A percentile compares a stretch with the other conserved stretches of the same genome.
These are phyloP conservation scores for Globisporangium irregulare DNA, from an alignment of 352 stramenopile genomes.

Conservation along the genomic window DNA sequence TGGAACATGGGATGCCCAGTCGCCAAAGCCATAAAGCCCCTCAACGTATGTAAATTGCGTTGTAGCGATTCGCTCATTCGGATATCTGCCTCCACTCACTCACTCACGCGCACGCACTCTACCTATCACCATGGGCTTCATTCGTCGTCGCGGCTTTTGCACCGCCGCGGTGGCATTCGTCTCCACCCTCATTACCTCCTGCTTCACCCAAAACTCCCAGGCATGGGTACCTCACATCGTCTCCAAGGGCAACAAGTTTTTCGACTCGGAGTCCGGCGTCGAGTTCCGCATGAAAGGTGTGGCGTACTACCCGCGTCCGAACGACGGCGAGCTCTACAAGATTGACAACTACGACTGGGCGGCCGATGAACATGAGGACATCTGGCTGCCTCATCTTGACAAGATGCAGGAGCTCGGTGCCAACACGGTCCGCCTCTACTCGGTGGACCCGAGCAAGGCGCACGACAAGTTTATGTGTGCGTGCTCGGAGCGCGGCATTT, in stretches of 20 bases:
- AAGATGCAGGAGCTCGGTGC: constrained; percentile 59
- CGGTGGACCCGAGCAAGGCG: constrained; percentile 50
- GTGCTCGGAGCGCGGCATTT: constrained; percentile 45
- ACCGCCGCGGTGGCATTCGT: not conserved
- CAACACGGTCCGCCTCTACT: constrained; percentile 71
- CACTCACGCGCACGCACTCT: not conserved
- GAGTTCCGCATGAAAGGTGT: constrained; percentile 70
- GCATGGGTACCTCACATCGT: constrained; percentile 27
- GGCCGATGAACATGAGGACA: constrained; percentile 44
- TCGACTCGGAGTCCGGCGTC: constrained; percentile 40
- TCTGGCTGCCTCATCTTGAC: constrained; percentile 49
- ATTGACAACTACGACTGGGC: constrained; percentile 60
- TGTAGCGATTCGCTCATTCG: not conserved
- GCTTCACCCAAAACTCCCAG: not conserved
- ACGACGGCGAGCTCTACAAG: constrained; percentile 36
- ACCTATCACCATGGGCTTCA: not conserved
- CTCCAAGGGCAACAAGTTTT: constrained; percentile 72
- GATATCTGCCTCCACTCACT: not conserved
- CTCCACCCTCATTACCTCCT: not conserved
- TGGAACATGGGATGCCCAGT: not conserved
- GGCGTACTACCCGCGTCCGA: constrained; percentile 67
- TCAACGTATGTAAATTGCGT: not conserved
- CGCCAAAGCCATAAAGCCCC: not conserved
- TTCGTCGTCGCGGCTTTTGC: not conserved
- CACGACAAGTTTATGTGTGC: constrained; percentile 83